phyloP scores from a whole-genome alignment of 2,329 filamentous ascomycete species.

The Beauveria brongniartii region DNA sequence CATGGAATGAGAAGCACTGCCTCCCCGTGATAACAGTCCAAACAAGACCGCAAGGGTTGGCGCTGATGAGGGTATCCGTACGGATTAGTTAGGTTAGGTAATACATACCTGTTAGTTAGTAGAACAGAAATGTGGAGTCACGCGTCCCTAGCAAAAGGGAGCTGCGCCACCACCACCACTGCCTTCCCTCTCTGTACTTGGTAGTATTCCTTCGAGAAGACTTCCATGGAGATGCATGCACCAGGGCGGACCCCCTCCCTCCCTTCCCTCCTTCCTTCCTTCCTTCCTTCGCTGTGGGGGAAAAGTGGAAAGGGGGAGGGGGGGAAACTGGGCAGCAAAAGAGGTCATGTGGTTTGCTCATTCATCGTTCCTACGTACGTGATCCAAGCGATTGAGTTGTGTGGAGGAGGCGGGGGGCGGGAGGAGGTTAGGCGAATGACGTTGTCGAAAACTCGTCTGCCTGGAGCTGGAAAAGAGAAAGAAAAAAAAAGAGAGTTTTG shows the following conservation, averaged over 20 bases:
- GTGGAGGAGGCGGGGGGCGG: neutral
- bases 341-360: neutral
- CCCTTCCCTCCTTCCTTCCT: neutral
- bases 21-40: neutral
- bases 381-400: neutral
- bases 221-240: slow-evolving; percentile 18
- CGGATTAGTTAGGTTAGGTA: too few species aligned
- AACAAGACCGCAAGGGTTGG: too few species aligned
- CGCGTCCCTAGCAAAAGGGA: neutral
- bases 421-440: neutral
- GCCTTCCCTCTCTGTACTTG: neutral
- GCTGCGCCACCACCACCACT: slow-evolving; percentile 1
- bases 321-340: neutral
- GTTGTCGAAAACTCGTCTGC: neutral
- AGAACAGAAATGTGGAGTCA: neutral
- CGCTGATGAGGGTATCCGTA: too few species aligned
- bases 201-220: slow-evolving; percentile 23
- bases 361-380: too few species aligned
- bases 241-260: neutral
- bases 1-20: neutral
- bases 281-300: neutral
- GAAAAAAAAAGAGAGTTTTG: neutral
- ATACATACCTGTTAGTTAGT: too few species aligned
- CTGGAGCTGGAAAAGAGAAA: neutral
- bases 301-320: neutral